Conservation (phyloP, 2,329 filamentous ascomycete species). For the Colletotrichum limetticola region DNA sequence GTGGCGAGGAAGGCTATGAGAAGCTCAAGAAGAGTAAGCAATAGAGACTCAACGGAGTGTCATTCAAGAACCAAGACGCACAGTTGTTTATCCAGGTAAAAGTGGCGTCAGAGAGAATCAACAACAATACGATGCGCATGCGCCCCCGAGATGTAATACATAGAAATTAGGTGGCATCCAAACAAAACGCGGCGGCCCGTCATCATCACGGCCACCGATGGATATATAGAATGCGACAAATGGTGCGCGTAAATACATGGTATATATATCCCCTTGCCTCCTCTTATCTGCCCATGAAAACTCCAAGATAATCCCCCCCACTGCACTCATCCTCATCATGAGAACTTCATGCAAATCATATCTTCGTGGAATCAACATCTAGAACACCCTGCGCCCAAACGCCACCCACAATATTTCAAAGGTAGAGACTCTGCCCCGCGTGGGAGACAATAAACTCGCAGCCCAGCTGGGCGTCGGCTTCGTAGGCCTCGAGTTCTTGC, state of each 20-base stretch:
- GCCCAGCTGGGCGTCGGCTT: conserved; percentile 73
- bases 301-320: not conserved
- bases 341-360: conserved; percentile 4
- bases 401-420: conserved; percentile 48
- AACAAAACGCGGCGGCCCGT: conserved; percentile 1
- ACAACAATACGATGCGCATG: not conserved
- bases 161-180: not conserved
- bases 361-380: not conserved
- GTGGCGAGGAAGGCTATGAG: conserved; percentile 64
- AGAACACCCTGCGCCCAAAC: not conserved
- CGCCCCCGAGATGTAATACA: not conserved
- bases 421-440: conserved; percentile 69
- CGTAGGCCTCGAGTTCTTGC: conserved; percentile 73
- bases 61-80: not conserved
- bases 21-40: conserved; percentile 63
- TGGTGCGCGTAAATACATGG: not conserved
- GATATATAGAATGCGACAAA: conserved; percentile 20
- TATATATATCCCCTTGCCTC: not conserved
- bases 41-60: conserved; percentile 24
- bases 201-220: not conserved
- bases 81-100: not conserved
- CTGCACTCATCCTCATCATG: not conserved
- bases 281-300: not conserved
- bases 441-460: conserved; percentile 82
- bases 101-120: not conserved